A percentile compares a stretch with the other conserved stretches of the same genome.
phyloP scores from a whole-genome alignment of 352 stramenopile species.

The Globisporangium iwayamae region DNA sequence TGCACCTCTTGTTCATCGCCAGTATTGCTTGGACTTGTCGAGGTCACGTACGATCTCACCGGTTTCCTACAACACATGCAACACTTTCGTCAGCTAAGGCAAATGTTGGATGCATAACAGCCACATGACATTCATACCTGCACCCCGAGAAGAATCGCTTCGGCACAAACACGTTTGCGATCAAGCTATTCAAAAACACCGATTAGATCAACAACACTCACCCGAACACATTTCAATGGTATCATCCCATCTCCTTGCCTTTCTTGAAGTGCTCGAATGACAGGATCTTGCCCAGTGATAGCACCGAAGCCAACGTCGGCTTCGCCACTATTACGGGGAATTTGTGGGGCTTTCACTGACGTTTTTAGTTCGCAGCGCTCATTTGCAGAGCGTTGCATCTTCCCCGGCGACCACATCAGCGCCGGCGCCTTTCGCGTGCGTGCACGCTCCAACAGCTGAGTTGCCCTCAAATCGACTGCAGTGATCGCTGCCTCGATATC shows the following conservation, averaged over 20 bases:
- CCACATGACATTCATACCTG: background rate
- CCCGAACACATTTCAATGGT: background rate
- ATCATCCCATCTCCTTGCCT: background rate
- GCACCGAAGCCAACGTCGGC: background rate
- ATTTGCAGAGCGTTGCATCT: background rate
- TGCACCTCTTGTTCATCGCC: background rate
- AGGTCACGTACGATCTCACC: background rate
- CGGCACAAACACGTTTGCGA: conserved; percentile 1
- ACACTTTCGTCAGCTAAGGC: background rate
- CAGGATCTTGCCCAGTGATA: background rate
- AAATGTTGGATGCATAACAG: background rate
- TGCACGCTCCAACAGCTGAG: background rate
- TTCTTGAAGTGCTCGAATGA: background rate
- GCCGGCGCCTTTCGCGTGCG: background rate
- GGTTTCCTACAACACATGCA: background rate
- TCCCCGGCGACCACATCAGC: background rate
- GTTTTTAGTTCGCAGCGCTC: background rate
- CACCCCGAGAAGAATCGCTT: background rate
- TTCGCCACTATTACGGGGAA: background rate
- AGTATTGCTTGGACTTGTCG: background rate
- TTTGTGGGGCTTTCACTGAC: background rate
- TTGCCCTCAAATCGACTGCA: background rate
- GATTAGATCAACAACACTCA: background rate
- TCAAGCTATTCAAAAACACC: background rate
- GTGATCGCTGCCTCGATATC: background rate